A percentile compares a stretch with the other conserved stretches of the same genome.
Conservation (phyloP, 2,329 filamentous ascomycete genomes). For the Alternaria gaisen region DNA sequence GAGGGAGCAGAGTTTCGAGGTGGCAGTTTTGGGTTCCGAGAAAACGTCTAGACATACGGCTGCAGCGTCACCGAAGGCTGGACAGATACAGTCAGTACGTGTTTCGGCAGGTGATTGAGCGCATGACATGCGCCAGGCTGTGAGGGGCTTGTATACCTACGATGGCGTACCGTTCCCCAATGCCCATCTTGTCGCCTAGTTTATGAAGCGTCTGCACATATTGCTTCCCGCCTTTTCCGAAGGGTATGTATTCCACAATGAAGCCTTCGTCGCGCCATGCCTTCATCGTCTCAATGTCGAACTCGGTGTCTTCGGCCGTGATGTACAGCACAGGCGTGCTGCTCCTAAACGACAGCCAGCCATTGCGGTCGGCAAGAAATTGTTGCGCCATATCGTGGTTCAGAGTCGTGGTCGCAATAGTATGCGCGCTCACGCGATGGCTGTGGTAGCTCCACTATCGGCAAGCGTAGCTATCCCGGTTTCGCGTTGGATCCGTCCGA, state of each 20-base stretch:
- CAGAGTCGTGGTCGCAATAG: slow-evolving; percentile 6
- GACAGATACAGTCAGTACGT: slow-evolving; percentile 12
- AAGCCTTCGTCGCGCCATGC: slow-evolving; percentile 70
- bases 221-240: slow-evolving; percentile 59
- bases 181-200: slow-evolving; percentile 62
- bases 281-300: slow-evolving; percentile 63
- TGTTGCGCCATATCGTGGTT: slow-evolving; percentile 44
- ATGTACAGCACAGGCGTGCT: slow-evolving; percentile 59
- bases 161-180: slow-evolving; percentile 70
- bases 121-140: slow-evolving; percentile 8
- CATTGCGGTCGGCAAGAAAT: slow-evolving; percentile 48
- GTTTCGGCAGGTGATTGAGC: not conserved
- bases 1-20: slow-evolving; percentile 63
- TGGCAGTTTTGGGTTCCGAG: slow-evolving; percentile 61
- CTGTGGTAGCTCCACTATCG: slow-evolving; percentile 16
- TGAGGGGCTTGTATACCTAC: slow-evolving; percentile 59
- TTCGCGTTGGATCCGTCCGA: slow-evolving; percentile 8
- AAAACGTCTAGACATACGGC: slow-evolving; percentile 66
- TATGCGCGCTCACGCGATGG: slow-evolving; percentile 8
- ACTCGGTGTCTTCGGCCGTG: slow-evolving; percentile 63
- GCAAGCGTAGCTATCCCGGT: slow-evolving; percentile 10
- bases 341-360: slow-evolving; percentile 52
- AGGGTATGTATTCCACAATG: slow-evolving; percentile 64
- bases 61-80: slow-evolving; percentile 71
- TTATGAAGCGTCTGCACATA: slow-evolving; percentile 59